Evolutionary conservation across 148 eudicot species (phyloP).

Genomic region (Amaranthus cruentus): DNA sequence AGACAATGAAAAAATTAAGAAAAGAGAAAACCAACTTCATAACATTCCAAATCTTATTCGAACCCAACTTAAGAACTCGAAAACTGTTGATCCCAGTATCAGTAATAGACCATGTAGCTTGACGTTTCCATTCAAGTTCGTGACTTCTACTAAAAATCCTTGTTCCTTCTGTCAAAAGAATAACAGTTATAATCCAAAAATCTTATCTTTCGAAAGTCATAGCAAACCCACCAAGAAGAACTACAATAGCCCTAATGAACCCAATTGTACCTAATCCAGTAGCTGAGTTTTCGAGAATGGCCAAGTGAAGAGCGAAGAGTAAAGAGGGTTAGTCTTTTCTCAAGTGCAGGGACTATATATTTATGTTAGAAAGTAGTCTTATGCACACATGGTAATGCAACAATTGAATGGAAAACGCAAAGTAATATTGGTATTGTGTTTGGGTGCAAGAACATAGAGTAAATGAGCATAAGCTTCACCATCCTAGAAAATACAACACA

Average conservation of each 20-base stretch:
- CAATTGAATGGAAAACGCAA: no score
- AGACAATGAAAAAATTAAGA: no score
- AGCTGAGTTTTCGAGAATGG: constrained; percentile 76
- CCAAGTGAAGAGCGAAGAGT: constrained; percentile 74
- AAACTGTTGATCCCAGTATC: constrained; percentile 62
- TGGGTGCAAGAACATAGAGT: no score
- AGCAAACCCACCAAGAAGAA: constrained; percentile 89
- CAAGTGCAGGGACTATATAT: constrained; percentile 42
- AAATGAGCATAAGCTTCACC: no score
- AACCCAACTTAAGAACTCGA: constrained; percentile 45
- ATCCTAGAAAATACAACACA: no score
- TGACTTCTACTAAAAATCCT: constrained; percentile 82
- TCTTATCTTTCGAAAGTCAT: constrained; percentile 64
- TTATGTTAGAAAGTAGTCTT: no score
- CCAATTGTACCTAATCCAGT: constrained; percentile 81
- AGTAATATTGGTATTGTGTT: no score
- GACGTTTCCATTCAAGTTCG: constrained; percentile 95
- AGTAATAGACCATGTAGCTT: constrained; percentile 76
- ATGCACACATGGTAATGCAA: no score
- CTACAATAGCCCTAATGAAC: constrained; percentile 95
- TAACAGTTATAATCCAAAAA: constrained; percentile 79
- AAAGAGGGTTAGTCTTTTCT: constrained; percentile 49
- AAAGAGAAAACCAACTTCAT: constrained; percentile 26
- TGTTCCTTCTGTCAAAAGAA: constrained; percentile 69
- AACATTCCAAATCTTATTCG: constrained; percentile 28